phyloP scores from a whole-genome alignment of 2,329 filamentous ascomycete species.

The Talaromyces sp. region DNA sequence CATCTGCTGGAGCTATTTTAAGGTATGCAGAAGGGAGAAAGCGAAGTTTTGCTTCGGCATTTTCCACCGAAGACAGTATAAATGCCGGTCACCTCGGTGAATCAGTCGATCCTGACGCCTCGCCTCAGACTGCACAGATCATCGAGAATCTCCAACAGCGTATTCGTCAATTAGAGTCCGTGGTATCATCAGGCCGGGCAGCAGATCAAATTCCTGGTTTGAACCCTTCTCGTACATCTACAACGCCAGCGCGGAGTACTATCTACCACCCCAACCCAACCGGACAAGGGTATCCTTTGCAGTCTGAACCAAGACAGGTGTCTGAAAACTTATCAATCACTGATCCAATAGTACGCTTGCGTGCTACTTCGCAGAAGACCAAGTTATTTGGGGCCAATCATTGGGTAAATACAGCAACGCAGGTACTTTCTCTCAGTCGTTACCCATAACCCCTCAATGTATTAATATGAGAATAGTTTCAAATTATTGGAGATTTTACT shows the following conservation, averaged over 20 bases:
- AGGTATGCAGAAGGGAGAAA: neutral
- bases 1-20: neutral
- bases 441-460: neutral
- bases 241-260: neutral
- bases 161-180: conserved; percentile 1
- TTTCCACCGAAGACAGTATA: neutral
- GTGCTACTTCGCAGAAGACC: neutral
- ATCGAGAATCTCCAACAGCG: conserved; percentile 6
- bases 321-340: neutral
- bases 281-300: neutral
- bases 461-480: conserved; percentile 2
- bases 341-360: neutral
- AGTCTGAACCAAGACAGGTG: neutral
- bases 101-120: neutral
- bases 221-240: neutral
- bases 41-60: neutral
- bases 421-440: neutral
- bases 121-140: neutral
- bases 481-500: conserved; percentile 5
- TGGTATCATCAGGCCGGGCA: neutral
- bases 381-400: conserved; percentile 3
- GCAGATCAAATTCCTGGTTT: neutral
- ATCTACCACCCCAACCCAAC: neutral
- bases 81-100: neutral
- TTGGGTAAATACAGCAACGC: conserved; percentile 3